These are phyloP conservation scores for Diaporthe australafricana DNA, from an alignment of 2,329 filamentous ascomycete species.

Conservation along the genomic window DNA sequence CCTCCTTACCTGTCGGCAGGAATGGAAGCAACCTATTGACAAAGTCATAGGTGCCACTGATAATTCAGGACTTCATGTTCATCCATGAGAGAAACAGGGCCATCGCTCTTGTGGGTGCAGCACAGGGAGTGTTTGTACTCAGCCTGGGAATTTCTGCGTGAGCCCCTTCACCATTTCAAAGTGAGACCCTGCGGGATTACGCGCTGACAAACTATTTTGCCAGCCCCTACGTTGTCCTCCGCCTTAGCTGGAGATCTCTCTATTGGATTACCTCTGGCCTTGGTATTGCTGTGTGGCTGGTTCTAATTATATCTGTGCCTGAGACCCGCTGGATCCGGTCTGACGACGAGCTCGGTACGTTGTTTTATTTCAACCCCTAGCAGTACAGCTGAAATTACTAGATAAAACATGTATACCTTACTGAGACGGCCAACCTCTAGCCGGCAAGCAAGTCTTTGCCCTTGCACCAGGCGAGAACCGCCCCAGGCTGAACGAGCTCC, in stretches of 20 bases:
- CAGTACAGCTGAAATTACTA: too few relatives aligned
- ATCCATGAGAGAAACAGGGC: conserved; percentile 48
- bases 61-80: conserved; percentile 50
- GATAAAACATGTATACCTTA: too few relatives aligned
- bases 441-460: conserved; percentile 42
- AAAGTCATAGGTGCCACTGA: conserved; percentile 42
- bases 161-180: too few relatives aligned
- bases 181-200: too few relatives aligned
- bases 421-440: conserved; percentile 5
- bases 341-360: conserved; percentile 42
- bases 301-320: conserved; percentile 45
- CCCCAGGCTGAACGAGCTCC: conserved; percentile 43
- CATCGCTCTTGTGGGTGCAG: conserved; percentile 35
- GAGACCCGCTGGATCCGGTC: conserved; percentile 46
- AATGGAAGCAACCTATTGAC: not conserved
- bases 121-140: conserved; percentile 46
- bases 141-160: conserved; percentile 43
- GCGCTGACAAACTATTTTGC: not conserved
- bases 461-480: conserved; percentile 43
- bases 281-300: conserved; percentile 45
- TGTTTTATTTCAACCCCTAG: not conserved
- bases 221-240: conserved; percentile 43
- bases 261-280: conserved; percentile 48
- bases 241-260: conserved; percentile 46
- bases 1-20: not conserved